Percentiles rank a stretch among this genome's conserved stretches.
phyloP scores from a whole-genome alignment of 75 land plant species.

The Cunninghamia lanceolata region DNA sequence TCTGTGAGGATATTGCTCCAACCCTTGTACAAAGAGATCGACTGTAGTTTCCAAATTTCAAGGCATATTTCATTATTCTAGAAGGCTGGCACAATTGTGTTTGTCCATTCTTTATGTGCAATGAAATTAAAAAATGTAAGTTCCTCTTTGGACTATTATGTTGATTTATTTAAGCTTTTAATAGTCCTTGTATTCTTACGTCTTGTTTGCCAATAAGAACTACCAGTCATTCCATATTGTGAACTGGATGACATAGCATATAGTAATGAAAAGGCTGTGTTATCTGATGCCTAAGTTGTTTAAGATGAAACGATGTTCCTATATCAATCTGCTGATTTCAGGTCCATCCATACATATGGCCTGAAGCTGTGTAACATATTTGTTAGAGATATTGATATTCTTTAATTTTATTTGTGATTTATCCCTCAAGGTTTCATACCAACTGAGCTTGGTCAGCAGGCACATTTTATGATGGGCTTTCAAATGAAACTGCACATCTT shows the following conservation, averaged over 20 bases:
- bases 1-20: not conserved
- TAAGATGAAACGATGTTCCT: not conserved
- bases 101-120: not conserved
- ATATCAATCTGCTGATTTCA: not conserved
- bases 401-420: not conserved
- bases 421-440: not conserved
- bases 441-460: not conserved
- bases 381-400: slow-evolving; percentile 6
- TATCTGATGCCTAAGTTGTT: not conserved
- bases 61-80: not conserved
- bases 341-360: not conserved
- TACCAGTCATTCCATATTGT: not conserved
- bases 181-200: slow-evolving; percentile 7
- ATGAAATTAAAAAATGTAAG: not conserved
- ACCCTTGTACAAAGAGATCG: not conserved
- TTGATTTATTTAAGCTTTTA: not conserved
- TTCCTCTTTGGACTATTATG: not conserved
- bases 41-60: not conserved
- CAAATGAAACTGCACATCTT: not conserved
- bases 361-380: slow-evolving; percentile 9
- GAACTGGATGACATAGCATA: not conserved
- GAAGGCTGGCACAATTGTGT: not conserved
- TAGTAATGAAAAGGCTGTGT: not conserved
- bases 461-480: not conserved
- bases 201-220: not conserved